Evolutionary conservation across 2,329 filamentous ascomycete species (phyloP).

Genomic region (Mollisiaceae sp.): DNA sequence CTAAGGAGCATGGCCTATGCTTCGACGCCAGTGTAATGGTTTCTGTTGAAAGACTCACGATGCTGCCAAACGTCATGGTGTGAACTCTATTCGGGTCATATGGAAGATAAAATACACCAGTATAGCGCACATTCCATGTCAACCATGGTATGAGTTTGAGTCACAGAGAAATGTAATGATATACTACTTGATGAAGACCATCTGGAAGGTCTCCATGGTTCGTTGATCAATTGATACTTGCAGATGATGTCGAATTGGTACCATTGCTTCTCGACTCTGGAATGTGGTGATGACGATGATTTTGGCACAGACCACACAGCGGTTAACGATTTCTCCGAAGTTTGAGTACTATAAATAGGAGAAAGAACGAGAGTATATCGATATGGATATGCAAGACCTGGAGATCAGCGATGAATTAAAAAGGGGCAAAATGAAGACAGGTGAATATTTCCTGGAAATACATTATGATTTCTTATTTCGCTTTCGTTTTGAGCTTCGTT

Average conservation of each 20-base stretch:
- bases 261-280: background rate
- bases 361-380: background rate
- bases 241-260: background rate
- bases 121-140: no score
- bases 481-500: background rate
- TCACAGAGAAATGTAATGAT: no score
- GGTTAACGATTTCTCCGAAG: background rate
- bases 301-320: background rate
- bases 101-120: background rate
- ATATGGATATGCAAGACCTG: no score
- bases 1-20: background rate
- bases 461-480: no score
- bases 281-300: background rate
- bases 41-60: no score
- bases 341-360: background rate
- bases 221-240: background rate
- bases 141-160: no score
- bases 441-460: no score
- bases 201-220: no score
- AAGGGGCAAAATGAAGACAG: no score
- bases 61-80: background rate
- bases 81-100: background rate
- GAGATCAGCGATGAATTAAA: no score
- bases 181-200: no score
- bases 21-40: no score